Evolutionary conservation across 106 monocot species (phyloP).

Genomic region (Acanthochlamys bracteata): DNA sequence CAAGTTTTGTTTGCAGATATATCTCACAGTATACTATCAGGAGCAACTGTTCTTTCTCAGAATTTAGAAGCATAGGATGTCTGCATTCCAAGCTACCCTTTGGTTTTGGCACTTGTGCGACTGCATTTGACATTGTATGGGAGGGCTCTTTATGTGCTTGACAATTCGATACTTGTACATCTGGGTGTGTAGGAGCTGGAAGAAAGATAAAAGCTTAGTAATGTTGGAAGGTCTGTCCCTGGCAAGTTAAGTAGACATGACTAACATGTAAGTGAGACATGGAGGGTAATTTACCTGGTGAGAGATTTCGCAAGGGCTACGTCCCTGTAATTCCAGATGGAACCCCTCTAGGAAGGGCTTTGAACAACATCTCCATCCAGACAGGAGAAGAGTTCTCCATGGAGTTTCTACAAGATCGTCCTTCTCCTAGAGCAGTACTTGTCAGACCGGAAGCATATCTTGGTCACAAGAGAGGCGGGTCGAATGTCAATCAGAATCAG

Average conservation of each 20-base stretch:
- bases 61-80: no score
- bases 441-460: constrained; percentile 10
- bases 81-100: no score
- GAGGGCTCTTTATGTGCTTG: not conserved
- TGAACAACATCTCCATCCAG: constrained; percentile 44
- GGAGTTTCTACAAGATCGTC: constrained; percentile 55
- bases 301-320: constrained; percentile 14
- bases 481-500: constrained; percentile 13
- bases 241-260: not conserved
- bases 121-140: not conserved
- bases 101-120: no score
- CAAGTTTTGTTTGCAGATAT: no score
- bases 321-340: constrained; percentile 2
- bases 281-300: constrained; percentile 22
- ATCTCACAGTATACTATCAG: no score
- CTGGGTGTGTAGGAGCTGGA: constrained; percentile 5
- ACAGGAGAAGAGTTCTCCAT: constrained; percentile 66
- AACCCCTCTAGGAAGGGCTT: constrained; percentile 14
- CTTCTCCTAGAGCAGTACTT: constrained; percentile 14
- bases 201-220: not conserved
- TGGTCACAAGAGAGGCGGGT: constrained; percentile 15
- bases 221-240: not conserved
- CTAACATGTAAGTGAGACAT: constrained; percentile 10
- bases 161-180: not conserved
- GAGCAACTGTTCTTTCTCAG: no score